Percentiles rank a stretch among this genome's conserved stretches.
Conservation (phyloP, 176 grass and related monocot genomes). For the Chloris gayana region DNA sequence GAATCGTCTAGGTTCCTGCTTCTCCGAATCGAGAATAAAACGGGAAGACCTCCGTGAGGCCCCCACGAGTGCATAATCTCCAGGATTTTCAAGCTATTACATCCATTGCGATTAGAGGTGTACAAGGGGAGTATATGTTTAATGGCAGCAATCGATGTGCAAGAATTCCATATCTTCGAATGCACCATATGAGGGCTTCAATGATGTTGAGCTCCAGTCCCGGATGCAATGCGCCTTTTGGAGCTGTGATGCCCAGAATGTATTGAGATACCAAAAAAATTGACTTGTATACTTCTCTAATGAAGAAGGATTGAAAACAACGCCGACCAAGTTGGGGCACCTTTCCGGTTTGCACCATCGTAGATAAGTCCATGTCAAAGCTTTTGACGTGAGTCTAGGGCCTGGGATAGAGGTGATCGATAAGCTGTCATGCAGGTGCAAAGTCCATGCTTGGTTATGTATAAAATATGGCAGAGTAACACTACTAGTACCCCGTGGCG, state of each 20-base stretch:
- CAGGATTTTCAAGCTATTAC: background rate
- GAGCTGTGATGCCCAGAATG: too few relatives aligned
- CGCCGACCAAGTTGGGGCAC: background rate
- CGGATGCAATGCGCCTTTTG: too few relatives aligned
- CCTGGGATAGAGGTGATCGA: too few relatives aligned
- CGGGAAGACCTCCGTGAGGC: background rate
- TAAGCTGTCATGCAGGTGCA: background rate
- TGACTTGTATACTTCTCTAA: fast-evolving
- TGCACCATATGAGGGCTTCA: too few relatives aligned
- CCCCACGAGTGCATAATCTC: constrained; percentile 5
- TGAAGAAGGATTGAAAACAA: background rate
- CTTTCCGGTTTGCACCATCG: background rate
- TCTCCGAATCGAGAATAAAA: background rate
- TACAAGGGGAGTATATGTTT: constrained; percentile 30
- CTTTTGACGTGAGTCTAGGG: fast-evolving
- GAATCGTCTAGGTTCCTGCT: background rate
- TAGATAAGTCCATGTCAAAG: fast-evolving
- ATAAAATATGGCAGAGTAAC: background rate
- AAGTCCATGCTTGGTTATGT: fast-evolving
- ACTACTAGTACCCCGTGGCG: background rate
- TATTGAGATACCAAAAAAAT: fast-evolving
- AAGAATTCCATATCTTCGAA: background rate
- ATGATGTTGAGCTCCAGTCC: too few relatives aligned
- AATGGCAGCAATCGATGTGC: constrained; percentile 7
- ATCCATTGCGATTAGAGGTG: fast-evolving